Evolutionary conservation across 2,329 filamentous ascomycete species (phyloP), one percentile per base, ranked within the genome.

Genomic region (Magnaporthiopsis rhizophila): DNA sequence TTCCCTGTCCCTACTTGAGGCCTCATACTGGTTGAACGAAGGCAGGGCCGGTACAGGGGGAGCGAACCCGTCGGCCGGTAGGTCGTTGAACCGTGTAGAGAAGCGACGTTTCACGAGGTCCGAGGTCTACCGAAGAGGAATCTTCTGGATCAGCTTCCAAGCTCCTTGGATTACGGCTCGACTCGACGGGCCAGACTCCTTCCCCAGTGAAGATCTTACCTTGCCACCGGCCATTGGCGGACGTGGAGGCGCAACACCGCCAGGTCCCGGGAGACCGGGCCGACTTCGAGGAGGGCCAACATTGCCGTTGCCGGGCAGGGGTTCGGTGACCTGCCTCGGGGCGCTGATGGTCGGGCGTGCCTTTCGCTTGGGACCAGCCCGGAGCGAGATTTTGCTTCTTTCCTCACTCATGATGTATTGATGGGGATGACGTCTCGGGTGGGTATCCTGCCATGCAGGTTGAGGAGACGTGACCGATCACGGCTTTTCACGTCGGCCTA

Each of bases 91-190:
- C 66, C 94, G 88, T 58, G 93, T 93, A 56, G 95, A 98, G 77
- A 98, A 99, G 70, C 95, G 84, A 70, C 92, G 86, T 79, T 98
- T 98, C 65, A 99, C 93, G 64, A 98, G 81, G 75, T 99, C 94
- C 30, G 85, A 85, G 1, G 86, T 88, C 85, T 87, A 74, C 4
- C 59, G 34, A 53, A 8, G 28, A 11, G 28, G 18, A n/a, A 8
- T 3, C 45, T 15, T 38, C 24, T 57, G 24, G 12, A 38, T 62
- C 11, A 57, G 28, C 18, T 28, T 21, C 26, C 61, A 50, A 56
- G 2, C 18, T 53, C 13, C n/a, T n/a, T 24, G 21, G 38, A 32
- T 6, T 9, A 26, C 18, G 12, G 15, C 18, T 12, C 4, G 8
- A 32, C 21, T 12, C 7, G 9, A 11, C 26, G n/a, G 24, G 56